Evolutionary conservation across 768 basidiomycete species (phyloP).

Genomic region (Tubosaeta brunneosetosa): DNA sequence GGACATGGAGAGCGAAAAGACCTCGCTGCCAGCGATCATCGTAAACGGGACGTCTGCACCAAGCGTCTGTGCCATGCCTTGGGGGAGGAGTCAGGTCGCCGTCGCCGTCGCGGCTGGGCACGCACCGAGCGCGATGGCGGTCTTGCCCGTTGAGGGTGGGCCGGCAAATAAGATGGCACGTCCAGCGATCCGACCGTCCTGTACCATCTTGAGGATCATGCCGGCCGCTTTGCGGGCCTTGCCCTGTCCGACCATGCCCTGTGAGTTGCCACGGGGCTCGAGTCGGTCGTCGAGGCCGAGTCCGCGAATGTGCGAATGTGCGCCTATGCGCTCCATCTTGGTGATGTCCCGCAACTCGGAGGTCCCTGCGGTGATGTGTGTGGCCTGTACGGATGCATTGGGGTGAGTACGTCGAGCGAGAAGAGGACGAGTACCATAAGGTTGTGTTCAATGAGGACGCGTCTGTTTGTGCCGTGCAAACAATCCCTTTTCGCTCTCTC

Average conservation of each 20-base stretch:
- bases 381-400: constrained; percentile 38
- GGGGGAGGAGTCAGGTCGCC: neutral
- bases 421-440: constrained; percentile 25
- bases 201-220: constrained; percentile 97
- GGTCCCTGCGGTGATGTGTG: constrained; percentile 73
- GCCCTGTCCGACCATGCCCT: constrained; percentile 97
- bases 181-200: constrained; percentile 92
- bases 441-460: constrained; percentile 18
- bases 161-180: constrained; percentile 96
- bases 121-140: constrained; percentile 93
- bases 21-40: constrained; percentile 96
- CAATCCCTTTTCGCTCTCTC: constrained; percentile 15
- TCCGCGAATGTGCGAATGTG: constrained; percentile 93
- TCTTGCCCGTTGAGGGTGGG: constrained; percentile 96
- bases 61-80: constrained; percentile 94
- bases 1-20: constrained; percentile 96
- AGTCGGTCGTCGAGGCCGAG: constrained; percentile 89
- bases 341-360: constrained; percentile 82
- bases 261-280: constrained; percentile 82
- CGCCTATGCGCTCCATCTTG: constrained; percentile 92
- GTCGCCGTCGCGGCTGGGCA: neutral
- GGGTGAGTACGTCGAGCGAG: neutral
- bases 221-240: constrained; percentile 97
- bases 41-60: constrained; percentile 96
- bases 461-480: constrained; percentile 34